Evolutionary conservation across 495 filamentous ascomycete genomes (phyloP).

Genomic region (Cercophora samala): DNA sequence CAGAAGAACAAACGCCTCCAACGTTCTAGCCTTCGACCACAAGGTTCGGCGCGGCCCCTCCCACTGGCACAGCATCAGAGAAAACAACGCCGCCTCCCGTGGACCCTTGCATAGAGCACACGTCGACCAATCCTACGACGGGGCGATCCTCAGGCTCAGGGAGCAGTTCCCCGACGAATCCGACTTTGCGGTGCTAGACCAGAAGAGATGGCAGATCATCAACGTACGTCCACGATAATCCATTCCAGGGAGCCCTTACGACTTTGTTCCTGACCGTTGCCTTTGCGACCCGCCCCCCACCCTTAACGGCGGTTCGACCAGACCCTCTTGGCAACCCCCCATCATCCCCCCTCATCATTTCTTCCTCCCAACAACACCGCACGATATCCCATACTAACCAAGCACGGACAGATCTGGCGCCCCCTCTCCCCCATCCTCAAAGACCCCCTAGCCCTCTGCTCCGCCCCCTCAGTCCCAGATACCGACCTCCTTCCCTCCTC

Average conservation of each 20-base stretch:
- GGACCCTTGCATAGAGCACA: slow-evolving; percentile 65
- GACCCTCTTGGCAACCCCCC: too few relatives aligned
- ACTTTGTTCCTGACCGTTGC: too few relatives aligned
- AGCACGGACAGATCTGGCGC: slow-evolving; percentile 43
- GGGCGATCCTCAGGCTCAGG: slow-evolving; percentile 52
- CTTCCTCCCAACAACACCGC: too few relatives aligned
- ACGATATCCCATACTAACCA: too few relatives aligned
- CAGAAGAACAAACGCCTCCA: slow-evolving; percentile 58
- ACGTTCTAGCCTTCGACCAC: slow-evolving; percentile 67
- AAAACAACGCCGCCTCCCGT: slow-evolving; percentile 40
- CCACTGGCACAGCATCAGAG: slow-evolving; percentile 35
- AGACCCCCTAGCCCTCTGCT: slow-evolving; percentile 61
- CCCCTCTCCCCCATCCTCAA: slow-evolving; percentile 61
- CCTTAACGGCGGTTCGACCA: too few relatives aligned
- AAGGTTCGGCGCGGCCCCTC: slow-evolving; percentile 58
- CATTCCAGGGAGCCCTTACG: too few relatives aligned
- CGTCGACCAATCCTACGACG: slow-evolving; percentile 67
- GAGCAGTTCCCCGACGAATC: slow-evolving; percentile 55
- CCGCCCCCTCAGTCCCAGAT: slow-evolving; percentile 56
- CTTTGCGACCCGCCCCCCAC: background rate
- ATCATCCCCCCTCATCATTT: background rate
- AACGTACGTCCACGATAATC: background rate
- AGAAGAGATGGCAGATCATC: background rate
- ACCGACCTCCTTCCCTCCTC: slow-evolving; percentile 64
- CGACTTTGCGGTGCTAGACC: slow-evolving; percentile 18